Base-by-base conservation (phyloP, 73 alveolate genomes). In the Tetrahymena elliotti region DNA sequence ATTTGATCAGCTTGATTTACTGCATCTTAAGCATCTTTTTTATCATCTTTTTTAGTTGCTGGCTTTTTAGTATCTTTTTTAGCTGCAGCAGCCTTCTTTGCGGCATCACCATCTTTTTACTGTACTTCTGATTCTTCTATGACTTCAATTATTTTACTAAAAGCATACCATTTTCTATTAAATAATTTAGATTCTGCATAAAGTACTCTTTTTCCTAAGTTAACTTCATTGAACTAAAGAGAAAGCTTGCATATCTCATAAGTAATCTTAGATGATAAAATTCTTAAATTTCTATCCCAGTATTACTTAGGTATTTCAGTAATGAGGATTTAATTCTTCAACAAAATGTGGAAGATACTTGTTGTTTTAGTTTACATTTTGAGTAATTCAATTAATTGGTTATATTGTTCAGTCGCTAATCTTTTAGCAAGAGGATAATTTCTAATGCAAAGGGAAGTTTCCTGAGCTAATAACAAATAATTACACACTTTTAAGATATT, bases 191-290 rank as follows among this genome's bases (percentile, higher is more conserved):
- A 39, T 27, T 82, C 96, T 83, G 96, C 94, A 94, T 83, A 68
- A n/a, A 94, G 52, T 13, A 94, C 94, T 94, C 96, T 84, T 38
- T 93, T 93, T 54, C 96, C 98, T 53, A 93, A 95, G 37, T 98
- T 92, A 84, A 95, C 94, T 35, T 94, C 96, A 94, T 97, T 97
- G 95, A 97, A 95, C 83, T 97, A 97, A 53, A 94, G 83, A 83
- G 93, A 38, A 15, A 83, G 38, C 93, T 94, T 94, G 33, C 92
- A 83, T n/a, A 94, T 94, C 83, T 84, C 96, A 94, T 94, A 94
- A n/a, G 94, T 94, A 39, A 83, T 68, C 83, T 94, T 94, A 34
- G 96, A 93, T 20, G 96, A 84, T 31, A 94, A 24, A n/a, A 94
- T 94, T 36, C 96, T 33, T 20, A 94, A 40, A 83, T 94, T 94